Base-by-base conservation (phyloP, 208 protist genomes). In the Wallacemonas sp. region DNA sequence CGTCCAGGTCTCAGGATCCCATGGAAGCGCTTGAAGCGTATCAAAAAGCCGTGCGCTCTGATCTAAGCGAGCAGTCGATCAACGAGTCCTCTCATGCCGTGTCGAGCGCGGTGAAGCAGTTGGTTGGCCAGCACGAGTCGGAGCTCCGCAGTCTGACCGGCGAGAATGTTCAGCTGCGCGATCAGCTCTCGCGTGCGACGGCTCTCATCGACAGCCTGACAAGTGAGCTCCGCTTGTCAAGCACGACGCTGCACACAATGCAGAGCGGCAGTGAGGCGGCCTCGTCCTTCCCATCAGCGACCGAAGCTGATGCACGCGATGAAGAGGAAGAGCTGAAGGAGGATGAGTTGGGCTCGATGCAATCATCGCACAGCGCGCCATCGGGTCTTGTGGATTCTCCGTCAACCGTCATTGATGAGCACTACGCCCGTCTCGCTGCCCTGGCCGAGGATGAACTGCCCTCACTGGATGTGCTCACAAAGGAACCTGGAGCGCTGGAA, bases 141-240 rank as follows among this genome's bases (percentile, higher is more conserved):
- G 67, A 52, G 0, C 46, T 80, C 33, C 38, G 65, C 26, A 29
- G 72, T 23, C 46, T 84, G 29, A 34, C 74, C 12, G 34, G 52
- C 14, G 66, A 77, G 16, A 77, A 80, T 49, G 36, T 43, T 2
- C 30, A 34, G n/a, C 58, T 84, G 54, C 69, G 77, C 52, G 44
- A 70, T 3, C 73, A 77, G 27, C 65, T 84, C 1, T 36, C 55
- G 34, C 48, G 66, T 9, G 68, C 73, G 3, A 46, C 62, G 1
- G 27, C 21, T 6, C 21, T 77, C 21, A 74, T 84, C 64, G 78
- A 84, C 23, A 19, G n/a, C 23, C 56, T 84, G 17, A 56, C 49
- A 23, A 14, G 12, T 41, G 21, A 47, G 3, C 12, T 44, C 1
- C 17, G 23, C 34, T 34, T 41, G 30, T 27, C 43, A 39, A 29